Conservation (phyloP, 2,329 filamentous ascomycete genomes). For the Stagonosporopsis vannaccii region DNA sequence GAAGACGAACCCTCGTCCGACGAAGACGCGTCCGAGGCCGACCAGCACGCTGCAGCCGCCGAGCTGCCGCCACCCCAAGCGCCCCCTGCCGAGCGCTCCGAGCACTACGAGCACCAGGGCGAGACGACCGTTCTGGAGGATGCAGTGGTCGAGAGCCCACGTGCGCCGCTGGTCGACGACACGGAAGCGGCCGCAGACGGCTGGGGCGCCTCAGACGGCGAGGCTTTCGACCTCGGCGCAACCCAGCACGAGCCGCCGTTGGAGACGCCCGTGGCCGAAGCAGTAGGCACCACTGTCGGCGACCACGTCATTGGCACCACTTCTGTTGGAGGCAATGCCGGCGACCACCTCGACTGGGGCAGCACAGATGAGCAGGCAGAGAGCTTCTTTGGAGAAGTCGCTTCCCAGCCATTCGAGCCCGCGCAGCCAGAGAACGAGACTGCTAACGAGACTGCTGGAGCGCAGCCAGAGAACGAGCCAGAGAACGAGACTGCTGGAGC, state of each 20-base stretch:
- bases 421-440: slow-evolving; percentile 26
- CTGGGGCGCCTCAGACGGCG: slow-evolving; percentile 40
- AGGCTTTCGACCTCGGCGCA: slow-evolving; percentile 43
- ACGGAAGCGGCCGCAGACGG: slow-evolving; percentile 47
- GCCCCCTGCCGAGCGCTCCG: slow-evolving; percentile 45
- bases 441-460: slow-evolving; percentile 25
- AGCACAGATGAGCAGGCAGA: slow-evolving; percentile 39
- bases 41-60: not conserved
- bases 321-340: slow-evolving; percentile 39
- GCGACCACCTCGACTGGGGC: slow-evolving; percentile 47
- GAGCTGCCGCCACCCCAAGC: slow-evolving; percentile 20
- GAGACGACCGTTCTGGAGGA: slow-evolving; percentile 55
- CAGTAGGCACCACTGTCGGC: slow-evolving; percentile 41
- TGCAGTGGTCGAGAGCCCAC: slow-evolving; percentile 53
- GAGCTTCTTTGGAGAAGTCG: slow-evolving; percentile 37
- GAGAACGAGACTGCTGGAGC: slow-evolving; percentile 28
- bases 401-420: slow-evolving; percentile 26
- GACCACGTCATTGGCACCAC: slow-evolving; percentile 42
- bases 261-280: slow-evolving; percentile 34
- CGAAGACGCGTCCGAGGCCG: slow-evolving; percentile 28
- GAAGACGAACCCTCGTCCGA: slow-evolving; percentile 27
- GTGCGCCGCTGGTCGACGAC: slow-evolving; percentile 52
- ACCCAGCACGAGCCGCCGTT: slow-evolving; percentile 33
- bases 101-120: slow-evolving; percentile 57
- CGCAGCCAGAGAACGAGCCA: slow-evolving; percentile 25